A percentile compares a stretch with the other conserved stretches of the same genome.
Conservation (phyloP, 2,329 filamentous ascomycete species). For the Xylaria hypoxylon region DNA sequence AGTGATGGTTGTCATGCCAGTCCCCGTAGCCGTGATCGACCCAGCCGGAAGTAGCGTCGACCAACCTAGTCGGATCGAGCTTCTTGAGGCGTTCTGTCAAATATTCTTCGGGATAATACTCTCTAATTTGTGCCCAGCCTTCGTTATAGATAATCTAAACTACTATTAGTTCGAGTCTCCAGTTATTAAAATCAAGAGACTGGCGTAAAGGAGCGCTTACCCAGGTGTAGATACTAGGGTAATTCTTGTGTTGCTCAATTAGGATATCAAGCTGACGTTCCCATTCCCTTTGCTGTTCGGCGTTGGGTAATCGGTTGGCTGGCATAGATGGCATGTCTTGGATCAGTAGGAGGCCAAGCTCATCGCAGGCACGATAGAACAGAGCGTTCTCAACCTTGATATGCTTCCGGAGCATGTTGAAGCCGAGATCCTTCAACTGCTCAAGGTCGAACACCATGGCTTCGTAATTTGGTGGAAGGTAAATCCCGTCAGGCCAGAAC, state of each 20-base stretch:
- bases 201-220: slow-evolving; percentile 50
- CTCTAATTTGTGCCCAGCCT: slow-evolving; percentile 72
- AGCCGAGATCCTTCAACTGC: slow-evolving; percentile 72
- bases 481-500: slow-evolving; percentile 77
- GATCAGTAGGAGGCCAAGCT: slow-evolving; percentile 73
- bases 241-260: slow-evolving; percentile 71
- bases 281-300: slow-evolving; percentile 64
- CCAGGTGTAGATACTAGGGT: slow-evolving; percentile 74
- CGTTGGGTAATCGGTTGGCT: slow-evolving; percentile 51
- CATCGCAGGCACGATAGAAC: slow-evolving; percentile 76
- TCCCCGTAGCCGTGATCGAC: slow-evolving; percentile 75
- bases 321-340: slow-evolving; percentile 77
- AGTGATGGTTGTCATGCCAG: slow-evolving; percentile 77
- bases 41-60: slow-evolving; percentile 75
- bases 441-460: slow-evolving; percentile 76
- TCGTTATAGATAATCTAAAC: slow-evolving; percentile 75
- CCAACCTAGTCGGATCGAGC: slow-evolving; percentile 72
- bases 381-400: slow-evolving; percentile 63
- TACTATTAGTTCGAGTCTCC: slow-evolving; percentile 48
- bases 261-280: slow-evolving; percentile 68
- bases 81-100: slow-evolving; percentile 66
- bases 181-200: neutral
- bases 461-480: slow-evolving; percentile 72
- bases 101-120: slow-evolving; percentile 65
- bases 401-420: slow-evolving; percentile 79